Conservation (phyloP, 2,329 filamentous ascomycete genomes). For the Diaporthe sp. region DNA sequence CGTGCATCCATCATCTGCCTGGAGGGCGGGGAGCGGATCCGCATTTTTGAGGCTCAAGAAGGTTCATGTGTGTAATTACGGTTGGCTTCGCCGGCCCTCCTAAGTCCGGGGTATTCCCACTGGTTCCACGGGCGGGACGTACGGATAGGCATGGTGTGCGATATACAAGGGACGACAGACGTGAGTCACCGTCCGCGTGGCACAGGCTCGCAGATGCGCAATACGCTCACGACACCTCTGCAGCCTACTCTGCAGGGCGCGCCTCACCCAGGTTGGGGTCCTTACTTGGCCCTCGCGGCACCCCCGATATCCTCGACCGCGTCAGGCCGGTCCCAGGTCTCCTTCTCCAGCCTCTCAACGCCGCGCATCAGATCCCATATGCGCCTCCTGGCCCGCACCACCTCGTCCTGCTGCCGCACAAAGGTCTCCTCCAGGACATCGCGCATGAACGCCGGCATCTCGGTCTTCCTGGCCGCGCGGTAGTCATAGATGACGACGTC, state of each 20-base stretch:
- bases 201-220: neutral
- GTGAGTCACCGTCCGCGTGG: neutral
- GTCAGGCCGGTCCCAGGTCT: slow-evolving; percentile 78
- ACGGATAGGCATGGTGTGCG: neutral
- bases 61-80: slow-evolving; percentile 10
- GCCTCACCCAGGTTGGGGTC: too few relatives aligned
- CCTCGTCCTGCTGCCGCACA: slow-evolving; percentile 65
- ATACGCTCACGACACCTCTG: neutral
- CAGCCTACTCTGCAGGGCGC: neutral
- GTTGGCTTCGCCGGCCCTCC: neutral
- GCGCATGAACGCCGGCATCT: slow-evolving; percentile 54
- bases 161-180: neutral
- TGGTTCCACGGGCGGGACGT: neutral
- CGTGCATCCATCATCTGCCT: neutral
- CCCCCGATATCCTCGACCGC: slow-evolving; percentile 77
- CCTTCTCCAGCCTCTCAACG: slow-evolving; percentile 73
- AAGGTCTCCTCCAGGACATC: slow-evolving; percentile 49
- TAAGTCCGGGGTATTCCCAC: slow-evolving; percentile 10
- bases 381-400: slow-evolving; percentile 59
- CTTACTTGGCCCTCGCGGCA: slow-evolving; percentile 38
- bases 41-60: slow-evolving; percentile 17
- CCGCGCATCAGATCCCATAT: slow-evolving; percentile 67
- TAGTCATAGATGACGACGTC: slow-evolving; percentile 83
- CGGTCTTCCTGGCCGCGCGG: slow-evolving; percentile 47
- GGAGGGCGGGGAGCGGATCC: neutral